phyloP scores from a whole-genome alignment of 331 rosid genomes.

The Quercus tomentella region DNA sequence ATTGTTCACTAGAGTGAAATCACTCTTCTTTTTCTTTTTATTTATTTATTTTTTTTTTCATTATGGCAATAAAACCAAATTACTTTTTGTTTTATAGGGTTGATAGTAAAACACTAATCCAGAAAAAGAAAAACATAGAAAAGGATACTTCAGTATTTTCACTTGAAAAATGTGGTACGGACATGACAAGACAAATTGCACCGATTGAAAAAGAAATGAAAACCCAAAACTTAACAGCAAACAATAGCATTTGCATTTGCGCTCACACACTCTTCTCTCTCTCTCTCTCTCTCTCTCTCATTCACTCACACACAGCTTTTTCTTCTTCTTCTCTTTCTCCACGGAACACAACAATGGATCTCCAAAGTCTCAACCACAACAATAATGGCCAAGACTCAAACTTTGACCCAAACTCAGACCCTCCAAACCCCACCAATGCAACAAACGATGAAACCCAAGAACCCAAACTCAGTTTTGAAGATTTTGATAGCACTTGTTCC shows the following conservation, averaged over 20 bases:
- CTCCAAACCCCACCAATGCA: conserved; percentile 27
- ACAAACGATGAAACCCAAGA: conserved; percentile 24
- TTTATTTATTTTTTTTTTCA: not conserved
- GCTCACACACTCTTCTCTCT: not conserved
- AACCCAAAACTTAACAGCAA: too few species aligned
- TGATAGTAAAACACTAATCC: not conserved
- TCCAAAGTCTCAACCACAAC: conserved; percentile 25
- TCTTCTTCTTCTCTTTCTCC: not conserved
- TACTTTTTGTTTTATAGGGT: too few species aligned
- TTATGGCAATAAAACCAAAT: too few species aligned
- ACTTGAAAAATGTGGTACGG: not conserved
- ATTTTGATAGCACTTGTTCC: conserved; percentile 75
- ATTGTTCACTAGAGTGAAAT: too few species aligned
- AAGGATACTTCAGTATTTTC: not conserved
- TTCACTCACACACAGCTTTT: not conserved
- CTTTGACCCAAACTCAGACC: conserved; percentile 18
- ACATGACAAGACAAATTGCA: not conserved
- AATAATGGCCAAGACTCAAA: conserved; percentile 21
- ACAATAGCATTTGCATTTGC: not conserved
- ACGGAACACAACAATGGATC: conserved; percentile 44
- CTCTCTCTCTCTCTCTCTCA: not conserved
- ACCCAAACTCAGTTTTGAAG: conserved; percentile 37
- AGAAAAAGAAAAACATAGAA: not conserved
- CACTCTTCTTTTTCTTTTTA: not conserved
- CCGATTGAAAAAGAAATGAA: too few species aligned